Conservation (phyloP, 176 grass and related monocot genomes). For the Hyparrhenia diplandra region DNA sequence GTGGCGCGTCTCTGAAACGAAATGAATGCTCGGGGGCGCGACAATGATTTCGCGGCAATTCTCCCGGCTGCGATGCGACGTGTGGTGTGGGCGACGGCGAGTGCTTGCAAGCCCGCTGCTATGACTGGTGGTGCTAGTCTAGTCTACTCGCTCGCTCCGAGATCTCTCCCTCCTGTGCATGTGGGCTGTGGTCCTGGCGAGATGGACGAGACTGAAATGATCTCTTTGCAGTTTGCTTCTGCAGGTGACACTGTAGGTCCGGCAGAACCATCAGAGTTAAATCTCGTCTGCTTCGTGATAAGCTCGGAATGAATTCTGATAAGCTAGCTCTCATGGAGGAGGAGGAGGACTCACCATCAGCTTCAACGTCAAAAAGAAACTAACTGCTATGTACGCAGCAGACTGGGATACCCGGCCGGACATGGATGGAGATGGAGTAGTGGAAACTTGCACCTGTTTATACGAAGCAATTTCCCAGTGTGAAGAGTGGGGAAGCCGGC, state of each 20-base stretch:
- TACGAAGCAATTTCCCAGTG: neutral
- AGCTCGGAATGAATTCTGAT: neutral
- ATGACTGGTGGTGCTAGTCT: no score
- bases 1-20: neutral
- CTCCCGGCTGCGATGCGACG: neutral
- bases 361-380: neutral
- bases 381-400: neutral
- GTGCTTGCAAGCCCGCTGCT: no score
- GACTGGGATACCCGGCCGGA: neutral
- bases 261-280: conserved; percentile 22
- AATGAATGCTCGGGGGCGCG: neutral
- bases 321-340: no score
- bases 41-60: neutral
- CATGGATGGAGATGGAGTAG: no score
- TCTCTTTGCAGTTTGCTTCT: neutral
- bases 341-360: neutral
- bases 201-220: neutral
- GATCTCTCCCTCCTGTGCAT: neutral
- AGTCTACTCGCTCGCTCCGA: no score
- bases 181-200: conserved; percentile 6
- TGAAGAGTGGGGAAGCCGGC: neutral
- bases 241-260: conserved; percentile 19
- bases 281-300: neutral
- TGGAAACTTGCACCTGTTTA: neutral
- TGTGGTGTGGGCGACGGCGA: no score